These are phyloP conservation scores for Debaryomyces coudertii DNA, from an alignment of 1,139 yeast species.

Conservation along the genomic window DNA sequence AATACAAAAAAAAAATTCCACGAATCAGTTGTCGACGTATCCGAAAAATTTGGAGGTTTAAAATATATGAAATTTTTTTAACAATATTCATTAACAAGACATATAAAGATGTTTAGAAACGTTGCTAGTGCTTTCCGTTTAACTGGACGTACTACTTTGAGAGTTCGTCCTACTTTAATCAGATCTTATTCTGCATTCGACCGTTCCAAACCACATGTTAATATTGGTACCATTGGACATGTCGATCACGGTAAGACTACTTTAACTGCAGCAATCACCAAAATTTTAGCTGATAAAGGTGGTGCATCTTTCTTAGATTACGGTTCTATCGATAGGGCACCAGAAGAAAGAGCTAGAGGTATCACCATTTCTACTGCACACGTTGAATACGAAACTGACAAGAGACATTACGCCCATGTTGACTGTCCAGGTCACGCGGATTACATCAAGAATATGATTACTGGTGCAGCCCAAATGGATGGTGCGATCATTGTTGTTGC, in stretches of 20 bases:
- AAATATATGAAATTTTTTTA: slow-evolving; percentile 11
- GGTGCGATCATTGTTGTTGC: slow-evolving; percentile 99
- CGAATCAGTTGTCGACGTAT: slow-evolving; percentile 27
- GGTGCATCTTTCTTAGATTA: slow-evolving; percentile 95
- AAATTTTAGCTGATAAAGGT: slow-evolving; percentile 84
- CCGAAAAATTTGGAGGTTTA: slow-evolving; percentile 20
- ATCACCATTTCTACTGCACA: slow-evolving; percentile 97
- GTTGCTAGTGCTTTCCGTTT: slow-evolving; percentile 25
- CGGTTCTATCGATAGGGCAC: slow-evolving; percentile 94
- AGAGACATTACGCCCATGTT: slow-evolving; percentile 95
- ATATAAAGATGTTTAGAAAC: slow-evolving; percentile 26
- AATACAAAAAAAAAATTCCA: slow-evolving; percentile 8
- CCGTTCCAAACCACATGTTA: slow-evolving; percentile 94
- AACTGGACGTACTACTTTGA: slow-evolving; percentile 18
- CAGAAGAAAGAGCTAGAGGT: slow-evolving; percentile 99
- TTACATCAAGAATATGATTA: slow-evolving; percentile 98
- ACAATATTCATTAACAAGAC: slow-evolving; percentile 13
- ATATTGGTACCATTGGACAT: slow-evolving; percentile 90
- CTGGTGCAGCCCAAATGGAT: slow-evolving; percentile 99
- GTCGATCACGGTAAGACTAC: slow-evolving; percentile 99
- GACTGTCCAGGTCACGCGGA: slow-evolving; percentile 99
- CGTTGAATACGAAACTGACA: slow-evolving; percentile 90
- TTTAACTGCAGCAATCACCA: slow-evolving; percentile 97
- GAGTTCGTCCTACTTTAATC: slow-evolving; percentile 33
- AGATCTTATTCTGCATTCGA: slow-evolving; percentile 72